phyloP scores from a whole-genome alignment of 2,329 filamentous ascomycete genomes.

The Amauroascus verrucosus region DNA sequence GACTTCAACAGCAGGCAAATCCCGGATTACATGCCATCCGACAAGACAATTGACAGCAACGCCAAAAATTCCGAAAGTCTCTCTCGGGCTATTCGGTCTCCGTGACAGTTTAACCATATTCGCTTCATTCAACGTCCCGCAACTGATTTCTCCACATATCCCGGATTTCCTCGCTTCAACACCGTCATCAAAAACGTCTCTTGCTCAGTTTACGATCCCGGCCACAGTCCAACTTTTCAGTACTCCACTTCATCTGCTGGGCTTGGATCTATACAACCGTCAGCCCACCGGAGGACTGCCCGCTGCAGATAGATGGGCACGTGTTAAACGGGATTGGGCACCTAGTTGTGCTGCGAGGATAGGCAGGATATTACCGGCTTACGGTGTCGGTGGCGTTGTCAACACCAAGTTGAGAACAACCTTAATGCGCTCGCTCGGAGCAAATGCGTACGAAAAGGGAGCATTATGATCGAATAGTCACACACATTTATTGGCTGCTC shows the following conservation, averaged over 20 bases:
- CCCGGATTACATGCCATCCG: conserved; percentile 35
- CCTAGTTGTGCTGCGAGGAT: conserved; percentile 65
- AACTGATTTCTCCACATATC: conserved; percentile 61
- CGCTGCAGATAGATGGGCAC: conserved; percentile 52
- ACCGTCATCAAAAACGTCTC: conserved; percentile 42
- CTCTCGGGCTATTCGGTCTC: conserved; percentile 67
- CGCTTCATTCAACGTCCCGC: conserved; percentile 81
- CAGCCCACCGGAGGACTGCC: conserved; percentile 34
- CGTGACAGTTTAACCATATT: conserved; percentile 86
- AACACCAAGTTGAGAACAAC: conserved; percentile 60
- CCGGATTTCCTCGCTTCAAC: conserved; percentile 42
- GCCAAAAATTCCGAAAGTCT: conserved; percentile 52
- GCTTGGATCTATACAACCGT: conserved; percentile 77
- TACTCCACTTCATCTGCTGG: conserved; percentile 76
- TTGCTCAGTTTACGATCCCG: conserved; percentile 72
- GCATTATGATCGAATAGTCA: neutral
- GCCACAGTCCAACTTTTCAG: conserved; percentile 68
- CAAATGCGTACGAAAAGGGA: conserved; percentile 18
- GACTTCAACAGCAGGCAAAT: conserved; percentile 41
- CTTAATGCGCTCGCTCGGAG: conserved; percentile 55
- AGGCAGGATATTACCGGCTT: conserved; percentile 77
- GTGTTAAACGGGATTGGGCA: conserved; percentile 65
- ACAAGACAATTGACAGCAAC: conserved; percentile 16
- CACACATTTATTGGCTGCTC: neutral
- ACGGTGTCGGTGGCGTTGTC: conserved; percentile 77